Base-by-base conservation (phyloP, 2,329 filamentous ascomycete genomes). In the Talaromyces sp. region DNA sequence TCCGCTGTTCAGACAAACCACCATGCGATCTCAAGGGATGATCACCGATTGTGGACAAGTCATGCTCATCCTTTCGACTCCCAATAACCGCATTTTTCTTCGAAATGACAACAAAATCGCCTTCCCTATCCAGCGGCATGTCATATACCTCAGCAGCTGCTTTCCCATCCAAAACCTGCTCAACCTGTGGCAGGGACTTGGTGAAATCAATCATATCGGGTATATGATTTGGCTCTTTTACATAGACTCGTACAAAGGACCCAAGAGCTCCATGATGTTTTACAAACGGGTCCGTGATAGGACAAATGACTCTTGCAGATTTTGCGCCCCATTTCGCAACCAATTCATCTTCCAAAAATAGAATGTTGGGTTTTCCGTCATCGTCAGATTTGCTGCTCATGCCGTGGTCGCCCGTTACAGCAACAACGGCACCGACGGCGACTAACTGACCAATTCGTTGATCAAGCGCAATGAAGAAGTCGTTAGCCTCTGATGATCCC, bases 221-320 rank as follows among this genome's bases (percentile, higher is more conserved):
- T 17, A 78, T 61, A 45, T 69, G 59, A 6, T 67, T 62, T 5
- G 65, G 61, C 13, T 72, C 68, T 25, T 68, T 70, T 45, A 79
- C 62, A 68, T 81, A 73, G 6, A 80, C 78, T 5, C 79, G 75
- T 5, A 81, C 79, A 67, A 81, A 81, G 0, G 72, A 74, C 0
- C 79, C 79, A 15, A 81, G 71, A 1, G 79, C 79, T 10, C 79
- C 79, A 67, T 81, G 79, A 65, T 81, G 79, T 53, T 72, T 72
- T 19, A 81, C 79, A 63, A 81, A 81, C 0, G 79, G 79, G 65
- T 81, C 79, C 0, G 79, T 75, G 54, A 81, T 81, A 2, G 80
- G 79, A 62, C 79, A 81, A 43, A 81, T 80, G 13, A 81, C 77
- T 54, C 78, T 71, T 1, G 75, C 74, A 43, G 68, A 70, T 10